A percentile compares a stretch with the other conserved stretches of the same genome.
Conservation (phyloP, 1,284 basidiomycete genomes). For the Coniophora puteana region DNA sequence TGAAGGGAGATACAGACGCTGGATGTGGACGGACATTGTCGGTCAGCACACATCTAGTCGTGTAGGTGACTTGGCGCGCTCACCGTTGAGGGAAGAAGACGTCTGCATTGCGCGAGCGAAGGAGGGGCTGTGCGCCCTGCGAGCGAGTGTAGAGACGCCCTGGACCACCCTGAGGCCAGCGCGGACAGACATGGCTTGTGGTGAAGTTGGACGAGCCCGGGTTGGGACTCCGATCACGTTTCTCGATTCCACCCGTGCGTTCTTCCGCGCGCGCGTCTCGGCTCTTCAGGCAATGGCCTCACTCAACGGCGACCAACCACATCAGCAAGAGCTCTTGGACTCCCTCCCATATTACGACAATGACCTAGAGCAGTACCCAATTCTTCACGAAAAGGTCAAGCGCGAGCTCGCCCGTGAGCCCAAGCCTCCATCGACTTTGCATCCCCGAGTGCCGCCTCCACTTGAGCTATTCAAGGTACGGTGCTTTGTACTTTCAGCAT, state of each 20-base stretch:
- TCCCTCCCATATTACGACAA: slow-evolving; percentile 95
- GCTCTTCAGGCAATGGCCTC: slow-evolving; percentile 14
- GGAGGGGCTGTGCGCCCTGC: slow-evolving; percentile 18
- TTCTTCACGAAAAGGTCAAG: slow-evolving; percentile 70
- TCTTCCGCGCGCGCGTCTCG: too few species aligned
- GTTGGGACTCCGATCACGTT: slow-evolving; percentile 24
- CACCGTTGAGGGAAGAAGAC: slow-evolving; percentile 50
- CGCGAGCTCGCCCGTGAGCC: slow-evolving; percentile 67
- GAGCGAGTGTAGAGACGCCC: slow-evolving; percentile 31
- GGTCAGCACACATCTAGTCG: slow-evolving; percentile 4
- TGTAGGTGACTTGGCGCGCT: too few species aligned
- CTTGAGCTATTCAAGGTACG: slow-evolving; percentile 68
- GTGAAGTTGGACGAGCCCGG: slow-evolving; percentile 9
- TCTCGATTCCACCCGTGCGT: too few species aligned
- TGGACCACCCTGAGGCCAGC: slow-evolving; percentile 40
- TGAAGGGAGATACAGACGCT: slow-evolving; percentile 78
- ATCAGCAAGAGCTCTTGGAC: slow-evolving; percentile 53
- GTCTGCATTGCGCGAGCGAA: slow-evolving; percentile 36
- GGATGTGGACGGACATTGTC: slow-evolving; percentile 12
- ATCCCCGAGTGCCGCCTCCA: slow-evolving; percentile 71
- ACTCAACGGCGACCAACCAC: slow-evolving; percentile 8
- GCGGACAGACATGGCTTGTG: slow-evolving; percentile 51
- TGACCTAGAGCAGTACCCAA: slow-evolving; percentile 77
- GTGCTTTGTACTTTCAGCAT: slow-evolving; percentile 6
- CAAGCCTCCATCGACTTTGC: slow-evolving; percentile 49